phyloP scores from a whole-genome alignment of 176 grass and related monocot species.

The Eleusine coracana region DNA sequence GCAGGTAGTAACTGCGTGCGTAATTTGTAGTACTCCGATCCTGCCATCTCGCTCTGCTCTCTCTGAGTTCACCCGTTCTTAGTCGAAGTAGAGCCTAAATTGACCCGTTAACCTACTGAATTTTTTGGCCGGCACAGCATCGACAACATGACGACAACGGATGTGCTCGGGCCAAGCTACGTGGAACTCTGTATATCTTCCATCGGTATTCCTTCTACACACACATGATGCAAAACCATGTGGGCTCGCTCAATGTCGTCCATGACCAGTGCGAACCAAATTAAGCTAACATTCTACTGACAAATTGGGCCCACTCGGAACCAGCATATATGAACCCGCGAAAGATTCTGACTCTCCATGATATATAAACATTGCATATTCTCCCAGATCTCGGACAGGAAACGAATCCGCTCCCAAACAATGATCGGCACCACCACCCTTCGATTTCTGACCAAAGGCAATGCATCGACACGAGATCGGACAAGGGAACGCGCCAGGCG shows the following conservation, averaged over 20 bases:
- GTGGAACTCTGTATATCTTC: not conserved
- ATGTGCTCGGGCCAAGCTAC: not conserved
- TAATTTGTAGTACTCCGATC: not conserved
- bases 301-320: not conserved
- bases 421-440: slow-evolving; percentile 11
- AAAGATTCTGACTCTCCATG: not conserved
- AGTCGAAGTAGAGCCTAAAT: too few species aligned
- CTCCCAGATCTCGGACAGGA: slow-evolving; percentile 35
- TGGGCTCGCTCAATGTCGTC: not conserved
- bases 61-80: not conserved
- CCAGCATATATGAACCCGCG: not conserved
- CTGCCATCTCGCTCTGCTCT: not conserved
- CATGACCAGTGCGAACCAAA: not conserved
- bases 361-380: not conserved
- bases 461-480: slow-evolving; percentile 11
- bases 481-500: slow-evolving; percentile 11
- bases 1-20: not conserved
- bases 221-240: slow-evolving; percentile 5
- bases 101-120: not conserved
- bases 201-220: not conserved
- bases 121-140: not conserved
- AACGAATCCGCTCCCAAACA: slow-evolving; percentile 1
- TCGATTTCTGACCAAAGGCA: slow-evolving; percentile 2
- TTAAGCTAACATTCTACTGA: not conserved
- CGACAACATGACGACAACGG: not conserved